A percentile compares a stretch with the other conserved stretches of the same genome.
Evolutionary conservation across 768 basidiomycete genomes (phyloP).

Genomic region (Termitomyces titanicus): DNA sequence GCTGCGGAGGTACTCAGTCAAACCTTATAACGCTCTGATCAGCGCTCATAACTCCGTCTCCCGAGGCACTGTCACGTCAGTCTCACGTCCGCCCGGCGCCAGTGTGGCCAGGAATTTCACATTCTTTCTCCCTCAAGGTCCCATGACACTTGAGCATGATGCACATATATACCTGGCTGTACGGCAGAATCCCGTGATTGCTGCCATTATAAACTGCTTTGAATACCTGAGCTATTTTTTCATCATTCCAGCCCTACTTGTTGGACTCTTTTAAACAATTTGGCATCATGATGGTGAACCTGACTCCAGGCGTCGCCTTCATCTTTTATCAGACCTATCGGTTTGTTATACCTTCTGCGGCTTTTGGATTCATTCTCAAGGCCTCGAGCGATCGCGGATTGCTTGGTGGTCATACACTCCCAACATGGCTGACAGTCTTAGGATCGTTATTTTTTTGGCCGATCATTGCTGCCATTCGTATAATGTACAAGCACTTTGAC

Average conservation of each 20-base stretch:
- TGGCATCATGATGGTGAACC: background rate
- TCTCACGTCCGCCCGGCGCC: too few species aligned
- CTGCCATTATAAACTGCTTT: background rate
- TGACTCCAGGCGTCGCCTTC: constrained; percentile 34
- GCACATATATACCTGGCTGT: too few species aligned
- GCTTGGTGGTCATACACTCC: constrained; percentile 21
- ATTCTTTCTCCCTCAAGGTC: background rate
- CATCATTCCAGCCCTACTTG: background rate
- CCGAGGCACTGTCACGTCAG: too few species aligned
- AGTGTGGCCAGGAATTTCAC: background rate
- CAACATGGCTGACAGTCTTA: constrained; percentile 34
- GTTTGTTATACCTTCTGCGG: constrained; percentile 15
- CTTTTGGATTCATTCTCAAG: constrained; percentile 16
- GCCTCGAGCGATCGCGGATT: constrained; percentile 1
- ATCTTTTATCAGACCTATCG: constrained; percentile 20
- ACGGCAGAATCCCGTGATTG: background rate
- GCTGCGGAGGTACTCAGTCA: too few species aligned
- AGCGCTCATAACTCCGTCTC: too few species aligned
- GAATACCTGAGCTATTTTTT: background rate
- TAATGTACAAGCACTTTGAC: constrained; percentile 24
- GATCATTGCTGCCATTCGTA: constrained; percentile 23
- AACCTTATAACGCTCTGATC: too few species aligned
- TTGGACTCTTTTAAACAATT: background rate
- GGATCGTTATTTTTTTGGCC: constrained; percentile 31
- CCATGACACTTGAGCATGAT: background rate